These are phyloP conservation scores for Fragaria iinumae DNA, from an alignment of 306 rosid species.

Conservation along the genomic window DNA sequence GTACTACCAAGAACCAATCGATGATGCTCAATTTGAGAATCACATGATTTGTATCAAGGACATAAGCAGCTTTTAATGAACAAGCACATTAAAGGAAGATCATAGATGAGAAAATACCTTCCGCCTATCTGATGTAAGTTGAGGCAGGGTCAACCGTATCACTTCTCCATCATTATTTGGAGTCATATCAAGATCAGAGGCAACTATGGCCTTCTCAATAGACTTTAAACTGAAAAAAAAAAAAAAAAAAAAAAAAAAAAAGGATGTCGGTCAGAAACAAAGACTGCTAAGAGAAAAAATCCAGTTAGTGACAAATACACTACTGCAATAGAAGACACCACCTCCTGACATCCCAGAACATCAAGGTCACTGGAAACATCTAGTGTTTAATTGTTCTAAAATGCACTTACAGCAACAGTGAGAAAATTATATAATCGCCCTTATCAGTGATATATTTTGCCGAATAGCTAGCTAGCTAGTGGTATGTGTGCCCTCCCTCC, in stretches of 20 bases:
- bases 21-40: neutral
- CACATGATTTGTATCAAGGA: neutral
- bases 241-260: no score
- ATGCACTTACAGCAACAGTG: slow-evolving; percentile 3
- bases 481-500: neutral
- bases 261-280: neutral
- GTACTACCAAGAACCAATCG: neutral
- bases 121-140: slow-evolving; percentile 83
- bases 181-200: slow-evolving; percentile 84
- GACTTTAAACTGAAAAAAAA: slow-evolving; percentile 67
- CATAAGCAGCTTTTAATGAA: neutral
- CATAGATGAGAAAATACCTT: slow-evolving; percentile 53
- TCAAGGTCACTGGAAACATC: slow-evolving; percentile 1
- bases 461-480: neutral
- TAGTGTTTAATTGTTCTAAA: neutral
- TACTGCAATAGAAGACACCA: slow-evolving; percentile 4
- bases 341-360: slow-evolving; percentile 7
- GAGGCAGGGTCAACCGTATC: slow-evolving; percentile 79
- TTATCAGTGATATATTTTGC: neutral
- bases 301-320: slow-evolving; percentile 1
- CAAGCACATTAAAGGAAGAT: neutral
- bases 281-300: neutral
- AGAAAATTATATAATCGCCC: neutral
- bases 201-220: slow-evolving; percentile 93
- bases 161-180: slow-evolving; percentile 94